Percentiles rank a stretch among this genome's conserved stretches.
These are phyloP conservation scores for Polyrhizophydium stewartii DNA, from an alignment of 371 early-diverging fungal genomes.

Conservation along the genomic window DNA sequence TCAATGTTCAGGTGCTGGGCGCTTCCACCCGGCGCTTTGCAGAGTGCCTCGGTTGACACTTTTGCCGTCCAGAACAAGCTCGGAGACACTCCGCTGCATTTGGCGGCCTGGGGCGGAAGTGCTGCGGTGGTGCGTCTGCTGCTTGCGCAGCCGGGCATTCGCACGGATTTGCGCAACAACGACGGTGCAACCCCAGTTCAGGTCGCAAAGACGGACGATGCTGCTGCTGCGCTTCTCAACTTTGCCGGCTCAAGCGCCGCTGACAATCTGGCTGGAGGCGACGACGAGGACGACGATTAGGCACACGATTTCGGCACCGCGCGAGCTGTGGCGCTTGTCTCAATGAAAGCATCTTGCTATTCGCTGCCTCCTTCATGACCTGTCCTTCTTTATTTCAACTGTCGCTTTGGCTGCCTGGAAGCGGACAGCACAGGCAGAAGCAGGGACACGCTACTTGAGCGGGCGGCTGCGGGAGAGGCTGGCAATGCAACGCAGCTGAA, in stretches of 20 bases:
- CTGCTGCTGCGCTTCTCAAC: slow-evolving; percentile 34
- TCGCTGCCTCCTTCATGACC: too few species aligned
- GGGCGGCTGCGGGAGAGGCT: neutral
- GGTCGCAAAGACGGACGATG: slow-evolving; percentile 38
- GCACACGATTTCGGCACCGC: too few species aligned
- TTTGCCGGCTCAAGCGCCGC: slow-evolving; percentile 18
- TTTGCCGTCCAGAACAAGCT: slow-evolving; percentile 39
- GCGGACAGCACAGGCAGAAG: too few species aligned
- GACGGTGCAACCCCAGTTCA: slow-evolving; percentile 28
- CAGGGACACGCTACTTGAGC: too few species aligned
- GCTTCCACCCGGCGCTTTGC: neutral
- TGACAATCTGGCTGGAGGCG: slow-evolving; percentile 9
- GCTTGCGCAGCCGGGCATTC: slow-evolving; percentile 25
- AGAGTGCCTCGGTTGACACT: neutral
- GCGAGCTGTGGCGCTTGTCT: too few species aligned
- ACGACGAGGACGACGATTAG: slow-evolving; percentile 1
- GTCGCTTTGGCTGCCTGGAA: too few species aligned
- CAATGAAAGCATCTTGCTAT: too few species aligned
- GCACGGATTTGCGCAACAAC: slow-evolving; percentile 30
- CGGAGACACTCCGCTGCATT: slow-evolving; percentile 49
- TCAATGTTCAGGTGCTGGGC: slow-evolving; percentile 30
- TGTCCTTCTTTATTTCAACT: too few species aligned
- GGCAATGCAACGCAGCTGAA: neutral
- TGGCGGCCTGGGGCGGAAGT: slow-evolving; percentile 44
- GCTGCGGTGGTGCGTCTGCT: slow-evolving; percentile 20